phyloP scores from a whole-genome alignment of 441 rosid genomes.

The Erysimum cheiri region DNA sequence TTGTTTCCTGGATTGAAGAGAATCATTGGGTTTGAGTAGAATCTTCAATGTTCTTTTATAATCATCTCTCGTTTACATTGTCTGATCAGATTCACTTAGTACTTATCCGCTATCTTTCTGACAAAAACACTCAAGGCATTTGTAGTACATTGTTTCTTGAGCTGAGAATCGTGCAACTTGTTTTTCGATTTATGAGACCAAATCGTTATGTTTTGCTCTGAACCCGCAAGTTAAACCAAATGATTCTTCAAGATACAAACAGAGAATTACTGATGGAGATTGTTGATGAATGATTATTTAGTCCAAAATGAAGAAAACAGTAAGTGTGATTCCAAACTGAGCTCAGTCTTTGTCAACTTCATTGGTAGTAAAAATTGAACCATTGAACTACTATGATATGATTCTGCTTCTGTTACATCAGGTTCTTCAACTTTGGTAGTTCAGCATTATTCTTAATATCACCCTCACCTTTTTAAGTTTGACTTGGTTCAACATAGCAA shows the following conservation, averaged over 20 bases:
- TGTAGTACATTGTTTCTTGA: neutral
- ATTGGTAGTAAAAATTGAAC: neutral
- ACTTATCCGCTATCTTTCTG: slow-evolving; percentile 6
- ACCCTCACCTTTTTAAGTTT: too few relatives aligned
- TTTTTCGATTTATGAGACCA: neutral
- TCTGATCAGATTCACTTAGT: neutral
- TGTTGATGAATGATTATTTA: neutral
- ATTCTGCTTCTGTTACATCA: too few relatives aligned
- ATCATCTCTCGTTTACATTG: slow-evolving; percentile 1
- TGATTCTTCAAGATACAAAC: neutral
- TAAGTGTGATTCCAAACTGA: neutral
- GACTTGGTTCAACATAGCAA: neutral
- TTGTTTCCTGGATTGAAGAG: slow-evolving; percentile 69
- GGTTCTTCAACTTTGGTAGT: too few relatives aligned
- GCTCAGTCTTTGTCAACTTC: neutral
- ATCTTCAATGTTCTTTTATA: neutral
- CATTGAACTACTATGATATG: neutral
- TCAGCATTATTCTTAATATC: too few relatives aligned
- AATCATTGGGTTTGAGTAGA: slow-evolving; percentile 54
- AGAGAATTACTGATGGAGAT: neutral
- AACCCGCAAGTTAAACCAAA: neutral
- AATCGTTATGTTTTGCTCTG: neutral
- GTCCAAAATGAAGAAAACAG: neutral
- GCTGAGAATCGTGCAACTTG: neutral
- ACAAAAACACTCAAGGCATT: neutral